phyloP scores from a whole-genome alignment of 2,329 filamentous ascomycete species.

The Trichocomaceae sp. region DNA sequence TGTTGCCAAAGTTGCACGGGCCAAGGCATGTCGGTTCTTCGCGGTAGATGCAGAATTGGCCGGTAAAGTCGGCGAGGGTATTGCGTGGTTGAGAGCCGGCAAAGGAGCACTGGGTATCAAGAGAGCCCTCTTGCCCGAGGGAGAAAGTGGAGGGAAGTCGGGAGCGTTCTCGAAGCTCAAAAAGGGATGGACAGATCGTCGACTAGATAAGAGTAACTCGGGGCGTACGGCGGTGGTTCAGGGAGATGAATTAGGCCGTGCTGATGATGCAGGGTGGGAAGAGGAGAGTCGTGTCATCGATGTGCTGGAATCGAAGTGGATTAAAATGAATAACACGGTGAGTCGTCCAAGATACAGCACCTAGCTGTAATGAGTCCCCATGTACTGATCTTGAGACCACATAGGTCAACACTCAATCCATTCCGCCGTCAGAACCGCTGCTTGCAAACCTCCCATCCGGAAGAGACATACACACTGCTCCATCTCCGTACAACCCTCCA shows the following conservation, averaged over 20 bases:
- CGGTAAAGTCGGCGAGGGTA: constrained; percentile 72
- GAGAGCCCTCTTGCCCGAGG: constrained; percentile 35
- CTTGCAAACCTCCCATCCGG: constrained; percentile 78
- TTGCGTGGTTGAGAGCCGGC: constrained; percentile 79
- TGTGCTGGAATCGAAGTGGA: constrained; percentile 83
- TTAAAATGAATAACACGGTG: constrained; percentile 86
- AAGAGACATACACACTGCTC: constrained; percentile 66
- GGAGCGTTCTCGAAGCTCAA: constrained; percentile 51
- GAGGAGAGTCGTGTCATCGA: constrained; percentile 83
- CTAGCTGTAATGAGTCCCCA: background rate
- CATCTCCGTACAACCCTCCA: constrained; percentile 62
- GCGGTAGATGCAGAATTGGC: constrained; percentile 81
- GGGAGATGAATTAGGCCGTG: constrained; percentile 38
- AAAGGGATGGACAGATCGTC: constrained; percentile 68
- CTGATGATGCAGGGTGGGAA: constrained; percentile 71
- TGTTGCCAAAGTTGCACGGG: constrained; percentile 65
- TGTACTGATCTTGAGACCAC: constrained; percentile 4
- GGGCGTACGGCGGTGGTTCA: constrained; percentile 27
- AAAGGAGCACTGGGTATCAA: constrained; percentile 66
- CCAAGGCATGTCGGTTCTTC: constrained; percentile 83
- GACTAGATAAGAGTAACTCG: constrained; percentile 55
- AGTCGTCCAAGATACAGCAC: constrained; percentile 23
- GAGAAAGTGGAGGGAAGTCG: constrained; percentile 26
- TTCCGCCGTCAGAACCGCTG: constrained; percentile 66
- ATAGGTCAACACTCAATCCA: constrained; percentile 70